These are phyloP conservation scores for Priceomyces melissophilus DNA, from an alignment of 805 yeast genomes.

Conservation along the genomic window DNA sequence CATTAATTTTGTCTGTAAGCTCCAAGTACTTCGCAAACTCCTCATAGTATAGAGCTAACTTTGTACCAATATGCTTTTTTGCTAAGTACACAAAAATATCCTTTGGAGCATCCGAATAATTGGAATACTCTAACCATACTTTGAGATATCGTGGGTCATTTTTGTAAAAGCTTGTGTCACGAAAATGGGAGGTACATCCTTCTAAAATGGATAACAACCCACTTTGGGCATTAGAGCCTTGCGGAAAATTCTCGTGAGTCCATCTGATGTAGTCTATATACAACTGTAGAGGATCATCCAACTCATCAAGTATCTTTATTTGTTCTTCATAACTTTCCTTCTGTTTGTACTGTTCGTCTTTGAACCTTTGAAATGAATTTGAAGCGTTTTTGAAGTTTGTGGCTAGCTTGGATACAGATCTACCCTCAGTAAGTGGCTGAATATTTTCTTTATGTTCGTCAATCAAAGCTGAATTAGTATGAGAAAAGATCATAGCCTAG, in stretches of 20 bases:
- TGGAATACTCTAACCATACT: constrained; percentile 79
- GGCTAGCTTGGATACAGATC: constrained; percentile 60
- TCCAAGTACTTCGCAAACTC: constrained; percentile 69
- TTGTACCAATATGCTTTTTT: constrained; percentile 65
- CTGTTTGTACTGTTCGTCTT: constrained; percentile 28
- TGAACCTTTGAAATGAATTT: constrained; percentile 17
- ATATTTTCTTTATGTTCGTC: constrained; percentile 72
- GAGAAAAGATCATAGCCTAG: constrained; percentile 1
- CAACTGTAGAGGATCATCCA: constrained; percentile 81
- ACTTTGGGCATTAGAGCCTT: constrained; percentile 58
- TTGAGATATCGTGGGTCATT: constrained; percentile 79
- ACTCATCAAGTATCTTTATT: constrained; percentile 51
- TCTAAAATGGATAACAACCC: constrained; percentile 66
- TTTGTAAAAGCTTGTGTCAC: constrained; percentile 62
- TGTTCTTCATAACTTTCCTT: constrained; percentile 47
- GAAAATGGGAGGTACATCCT: constrained; percentile 64
- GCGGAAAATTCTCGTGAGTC: constrained; percentile 61
- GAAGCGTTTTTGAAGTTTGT: constrained; percentile 30
- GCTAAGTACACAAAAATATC: constrained; percentile 71
- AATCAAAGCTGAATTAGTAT: constrained; percentile 15
- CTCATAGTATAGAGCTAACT: constrained; percentile 71
- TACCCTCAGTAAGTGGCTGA: constrained; percentile 60
- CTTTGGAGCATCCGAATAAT: constrained; percentile 62
- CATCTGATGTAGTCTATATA: constrained; percentile 74
- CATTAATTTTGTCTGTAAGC: constrained; percentile 38